Conservation (phyloP, 2,329 filamentous ascomycete species). For the Phyllosticta citribraziliensis region DNA sequence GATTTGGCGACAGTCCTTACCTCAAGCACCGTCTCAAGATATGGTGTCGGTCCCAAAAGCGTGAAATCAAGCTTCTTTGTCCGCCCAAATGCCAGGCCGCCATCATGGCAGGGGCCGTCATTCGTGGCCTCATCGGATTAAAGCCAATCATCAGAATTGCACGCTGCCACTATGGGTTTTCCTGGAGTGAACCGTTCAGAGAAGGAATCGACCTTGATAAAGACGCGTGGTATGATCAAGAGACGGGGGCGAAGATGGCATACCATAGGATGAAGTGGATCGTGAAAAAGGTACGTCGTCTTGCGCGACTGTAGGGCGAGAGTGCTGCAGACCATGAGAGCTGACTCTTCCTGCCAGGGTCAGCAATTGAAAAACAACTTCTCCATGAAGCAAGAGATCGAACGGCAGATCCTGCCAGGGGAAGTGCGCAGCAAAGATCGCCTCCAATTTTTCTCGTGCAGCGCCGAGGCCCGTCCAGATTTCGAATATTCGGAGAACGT, state of each 20-base stretch:
- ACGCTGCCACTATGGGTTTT: not conserved
- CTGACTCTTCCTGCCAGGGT: not conserved
- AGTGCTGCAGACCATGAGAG: too few species aligned
- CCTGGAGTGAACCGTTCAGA: not conserved
- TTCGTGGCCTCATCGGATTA: not conserved
- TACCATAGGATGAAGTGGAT: not conserved
- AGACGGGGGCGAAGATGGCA: not conserved
- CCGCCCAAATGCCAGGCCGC: not conserved
- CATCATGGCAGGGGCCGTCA: not conserved
- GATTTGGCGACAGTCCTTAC: constrained; percentile 72
- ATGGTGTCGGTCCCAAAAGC: not conserved
- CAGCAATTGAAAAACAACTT: not conserved
- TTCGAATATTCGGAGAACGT: not conserved
- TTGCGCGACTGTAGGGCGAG: too few species aligned
- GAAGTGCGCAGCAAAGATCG: not conserved
- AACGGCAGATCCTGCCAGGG: not conserved
- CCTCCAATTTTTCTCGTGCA: not conserved
- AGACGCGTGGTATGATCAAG: not conserved
- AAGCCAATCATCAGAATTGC: not conserved
- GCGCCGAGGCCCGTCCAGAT: not conserved
- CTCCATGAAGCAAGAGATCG: not conserved
- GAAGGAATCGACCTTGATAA: not conserved
- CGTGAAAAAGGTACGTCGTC: not conserved
- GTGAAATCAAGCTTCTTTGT: not conserved
- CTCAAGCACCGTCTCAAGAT: constrained; percentile 50